These are phyloP conservation scores for Alternaria longipes DNA, from an alignment of 2,329 filamentous ascomycete genomes.

Conservation along the genomic window DNA sequence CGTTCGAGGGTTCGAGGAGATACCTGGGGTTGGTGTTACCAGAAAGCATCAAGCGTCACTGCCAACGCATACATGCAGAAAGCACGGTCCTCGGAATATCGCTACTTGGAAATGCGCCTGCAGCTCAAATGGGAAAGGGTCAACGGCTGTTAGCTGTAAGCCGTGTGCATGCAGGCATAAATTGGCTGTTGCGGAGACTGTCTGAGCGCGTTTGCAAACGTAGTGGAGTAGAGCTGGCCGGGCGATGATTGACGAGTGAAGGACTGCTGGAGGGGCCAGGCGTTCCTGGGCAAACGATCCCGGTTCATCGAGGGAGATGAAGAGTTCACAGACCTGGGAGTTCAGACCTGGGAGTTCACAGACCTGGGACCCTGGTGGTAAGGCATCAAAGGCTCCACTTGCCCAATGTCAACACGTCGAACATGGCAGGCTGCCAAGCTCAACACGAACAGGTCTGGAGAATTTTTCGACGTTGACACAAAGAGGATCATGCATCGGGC, in stretches of 20 bases:
- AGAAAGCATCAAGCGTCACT: conserved; percentile 33
- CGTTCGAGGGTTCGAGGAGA: conserved; percentile 45
- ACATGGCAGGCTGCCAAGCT: conserved; percentile 4
- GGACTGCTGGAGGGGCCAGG: conserved; percentile 28
- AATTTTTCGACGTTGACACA: conserved; percentile 9
- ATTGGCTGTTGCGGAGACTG: conserved; percentile 43
- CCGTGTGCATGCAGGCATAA: conserved; percentile 44
- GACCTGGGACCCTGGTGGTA: conserved; percentile 13
- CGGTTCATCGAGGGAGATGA: conserved; percentile 9
- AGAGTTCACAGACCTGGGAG: conserved; percentile 6
- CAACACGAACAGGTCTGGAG: conserved; percentile 5
- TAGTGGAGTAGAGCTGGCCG: conserved; percentile 22
- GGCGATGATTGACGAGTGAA: conserved; percentile 37
- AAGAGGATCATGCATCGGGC: conserved; percentile 21
- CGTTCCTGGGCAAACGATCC: conserved; percentile 30
- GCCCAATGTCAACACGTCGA: conserved; percentile 2
- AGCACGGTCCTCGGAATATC: conserved; percentile 52
- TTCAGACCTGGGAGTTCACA: conserved; percentile 2
- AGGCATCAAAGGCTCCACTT: conserved; percentile 17
- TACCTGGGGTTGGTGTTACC: conserved; percentile 50
- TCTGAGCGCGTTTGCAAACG: conserved; percentile 35
- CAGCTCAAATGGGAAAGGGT: conserved; percentile 43
- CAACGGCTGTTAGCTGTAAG: conserved; percentile 50
- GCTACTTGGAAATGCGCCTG: conserved; percentile 36
- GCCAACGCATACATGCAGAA: conserved; percentile 45